phyloP scores from a whole-genome alignment of 805 yeast species.

The Pichia eremophila region DNA sequence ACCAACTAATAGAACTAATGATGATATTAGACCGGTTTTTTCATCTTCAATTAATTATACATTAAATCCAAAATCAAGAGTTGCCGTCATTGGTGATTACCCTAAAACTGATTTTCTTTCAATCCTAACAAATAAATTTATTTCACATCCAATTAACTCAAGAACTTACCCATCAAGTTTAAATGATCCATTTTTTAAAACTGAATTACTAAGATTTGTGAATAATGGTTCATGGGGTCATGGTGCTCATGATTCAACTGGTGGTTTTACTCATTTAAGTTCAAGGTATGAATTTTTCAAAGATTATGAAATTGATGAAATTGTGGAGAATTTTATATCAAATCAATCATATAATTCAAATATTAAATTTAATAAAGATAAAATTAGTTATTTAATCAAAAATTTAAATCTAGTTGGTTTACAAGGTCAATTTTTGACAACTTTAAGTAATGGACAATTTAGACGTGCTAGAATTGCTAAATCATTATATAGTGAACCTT shows the following conservation, averaged over 20 bases:
- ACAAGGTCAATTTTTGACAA: constrained; percentile 69
- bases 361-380: constrained; percentile 25
- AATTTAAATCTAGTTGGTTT: constrained; percentile 48
- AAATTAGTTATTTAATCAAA: constrained; percentile 35
- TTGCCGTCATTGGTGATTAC: constrained; percentile 48
- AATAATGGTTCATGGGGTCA: constrained; percentile 27
- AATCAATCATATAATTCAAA: constrained; percentile 41
- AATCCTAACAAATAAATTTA: constrained; percentile 45
- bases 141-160: constrained; percentile 42
- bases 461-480: constrained; percentile 83
- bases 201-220: constrained; percentile 31
- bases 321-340: constrained; percentile 52
- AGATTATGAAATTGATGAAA: constrained; percentile 67
- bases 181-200: constrained; percentile 35
- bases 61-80: constrained; percentile 31
- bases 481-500: constrained; percentile 57
- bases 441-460: constrained; percentile 88
- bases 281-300: constrained; percentile 85
- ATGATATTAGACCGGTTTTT: constrained; percentile 23
- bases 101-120: constrained; percentile 45
- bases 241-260: constrained; percentile 29
- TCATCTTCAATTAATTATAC: constrained; percentile 32
- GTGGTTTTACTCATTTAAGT: constrained; percentile 60
- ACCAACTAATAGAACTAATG: too few species aligned
- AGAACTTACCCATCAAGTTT: constrained; percentile 45